Percentiles rank a stretch among this genome's conserved stretches.
phyloP scores from a whole-genome alignment of 768 basidiomycete genomes.

The Boletus eberwhitei region DNA sequence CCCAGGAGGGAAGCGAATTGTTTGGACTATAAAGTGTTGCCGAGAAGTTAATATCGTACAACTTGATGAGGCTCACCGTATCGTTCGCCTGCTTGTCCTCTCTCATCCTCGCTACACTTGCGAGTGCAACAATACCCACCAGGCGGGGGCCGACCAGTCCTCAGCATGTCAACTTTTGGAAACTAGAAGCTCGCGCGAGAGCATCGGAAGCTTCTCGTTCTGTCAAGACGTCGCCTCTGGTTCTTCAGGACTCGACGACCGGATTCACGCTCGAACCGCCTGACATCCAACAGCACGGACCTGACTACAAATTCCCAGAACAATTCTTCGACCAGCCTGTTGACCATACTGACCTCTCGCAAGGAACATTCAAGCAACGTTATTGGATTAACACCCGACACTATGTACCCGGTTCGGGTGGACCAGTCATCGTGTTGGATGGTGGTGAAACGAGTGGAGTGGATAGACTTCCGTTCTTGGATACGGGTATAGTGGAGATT shows the following conservation, averaged over 20 bases:
- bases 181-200: constrained; percentile 35
- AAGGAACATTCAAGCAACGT: constrained; percentile 75
- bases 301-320: constrained; percentile 44
- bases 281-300: constrained; percentile 7
- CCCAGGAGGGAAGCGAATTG: background rate
- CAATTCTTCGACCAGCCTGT: constrained; percentile 82
- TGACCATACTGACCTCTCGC: constrained; percentile 67
- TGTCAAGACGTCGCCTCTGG: constrained; percentile 13
- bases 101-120: constrained; percentile 7
- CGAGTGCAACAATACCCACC: constrained; percentile 9
- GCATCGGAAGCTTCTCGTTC: constrained; percentile 14
- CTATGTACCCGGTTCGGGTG: constrained; percentile 66
- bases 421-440: constrained; percentile 87
- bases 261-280: constrained; percentile 7
- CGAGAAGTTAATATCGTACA: background rate
- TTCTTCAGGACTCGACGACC: constrained; percentile 20
- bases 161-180: constrained; percentile 67
- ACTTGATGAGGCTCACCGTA: constrained; percentile 17
- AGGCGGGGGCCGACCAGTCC: constrained; percentile 36
- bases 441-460: constrained; percentile 91
- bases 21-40: background rate
- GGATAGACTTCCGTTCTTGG: constrained; percentile 50
- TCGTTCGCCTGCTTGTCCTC: constrained; percentile 9
- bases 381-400: constrained; percentile 90
- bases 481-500: constrained; percentile 85